Conservation (phyloP, 2,329 filamentous ascomycete genomes). For the Colletotrichum euphorbiae region DNA sequence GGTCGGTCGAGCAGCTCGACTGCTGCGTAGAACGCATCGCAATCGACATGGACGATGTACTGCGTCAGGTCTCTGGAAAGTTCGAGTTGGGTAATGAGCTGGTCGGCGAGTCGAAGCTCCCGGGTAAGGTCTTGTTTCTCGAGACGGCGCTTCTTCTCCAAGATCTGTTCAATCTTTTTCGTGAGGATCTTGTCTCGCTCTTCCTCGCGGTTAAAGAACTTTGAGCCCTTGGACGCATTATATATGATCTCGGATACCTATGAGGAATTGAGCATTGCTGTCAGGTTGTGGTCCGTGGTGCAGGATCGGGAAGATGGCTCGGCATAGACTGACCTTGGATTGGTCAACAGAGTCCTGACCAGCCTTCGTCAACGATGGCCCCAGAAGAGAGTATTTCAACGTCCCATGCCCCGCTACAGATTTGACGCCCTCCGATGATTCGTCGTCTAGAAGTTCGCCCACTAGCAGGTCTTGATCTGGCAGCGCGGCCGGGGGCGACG, state of each 20-base stretch:
- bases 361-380: constrained; percentile 91
- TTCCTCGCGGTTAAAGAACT: constrained; percentile 95
- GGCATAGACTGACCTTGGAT: constrained; percentile 68
- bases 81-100: constrained; percentile 84
- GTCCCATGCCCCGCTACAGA: constrained; percentile 60
- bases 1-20: constrained; percentile 89
- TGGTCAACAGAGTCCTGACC: constrained; percentile 96
- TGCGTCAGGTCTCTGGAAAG: constrained; percentile 83
- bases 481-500: constrained; percentile 8
- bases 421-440: background rate
- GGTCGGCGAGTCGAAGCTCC: constrained; percentile 82
- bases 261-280: background rate
- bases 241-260: constrained; percentile 96
- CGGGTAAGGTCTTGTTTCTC: constrained; percentile 79
- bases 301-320: background rate
- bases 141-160: constrained; percentile 79
- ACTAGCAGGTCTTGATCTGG: background rate
- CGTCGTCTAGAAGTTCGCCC: background rate
- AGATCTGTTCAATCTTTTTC: constrained; percentile 83
- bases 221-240: constrained; percentile 94
- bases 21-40: constrained; percentile 96
- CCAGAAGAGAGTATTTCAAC: constrained; percentile 89
- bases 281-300: background rate
- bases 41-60: constrained; percentile 90
- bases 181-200: constrained; percentile 84